phyloP scores from a whole-genome alignment of 805 yeast genomes.

The Clavispora asparagi region DNA sequence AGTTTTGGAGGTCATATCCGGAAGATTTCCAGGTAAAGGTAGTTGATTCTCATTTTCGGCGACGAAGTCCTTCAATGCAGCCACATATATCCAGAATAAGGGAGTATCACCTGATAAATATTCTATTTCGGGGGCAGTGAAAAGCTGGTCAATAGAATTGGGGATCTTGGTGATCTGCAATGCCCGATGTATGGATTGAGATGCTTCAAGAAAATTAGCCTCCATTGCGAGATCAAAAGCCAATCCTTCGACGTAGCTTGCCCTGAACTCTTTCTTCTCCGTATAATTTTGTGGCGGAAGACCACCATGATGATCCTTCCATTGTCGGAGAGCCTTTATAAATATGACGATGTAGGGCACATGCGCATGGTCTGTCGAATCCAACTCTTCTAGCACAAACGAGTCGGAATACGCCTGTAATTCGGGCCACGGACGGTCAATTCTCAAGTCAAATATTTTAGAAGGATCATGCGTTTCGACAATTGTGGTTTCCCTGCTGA shows the following conservation, averaged over 20 bases:
- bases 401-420: slow-evolving; percentile 45
- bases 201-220: slow-evolving; percentile 41
- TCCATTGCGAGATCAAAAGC: slow-evolving; percentile 47
- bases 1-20: slow-evolving; percentile 87
- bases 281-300: slow-evolving; percentile 32
- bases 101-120: slow-evolving; percentile 10
- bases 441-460: slow-evolving; percentile 57
- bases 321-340: slow-evolving; percentile 45
- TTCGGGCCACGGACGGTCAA: slow-evolving; percentile 72
- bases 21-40: slow-evolving; percentile 73
- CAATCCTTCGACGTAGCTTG: slow-evolving; percentile 26
- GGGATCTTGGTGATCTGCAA: slow-evolving; percentile 34
- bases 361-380: slow-evolving; percentile 46
- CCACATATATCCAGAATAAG: slow-evolving; percentile 59
- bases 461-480: slow-evolving; percentile 70
- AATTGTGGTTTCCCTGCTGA: slow-evolving; percentile 55
- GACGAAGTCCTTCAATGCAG: slow-evolving; percentile 51
- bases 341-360: slow-evolving; percentile 67
- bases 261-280: slow-evolving; percentile 38
- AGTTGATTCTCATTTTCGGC: slow-evolving; percentile 30
- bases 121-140: slow-evolving; percentile 3
- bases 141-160: slow-evolving; percentile 18
- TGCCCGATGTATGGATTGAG: slow-evolving; percentile 31
- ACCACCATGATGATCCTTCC: slow-evolving; percentile 28
- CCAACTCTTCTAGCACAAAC: slow-evolving; percentile 43